phyloP scores from a whole-genome alignment of 2,329 filamentous ascomycete genomes.

The Botryotinia globosa region DNA sequence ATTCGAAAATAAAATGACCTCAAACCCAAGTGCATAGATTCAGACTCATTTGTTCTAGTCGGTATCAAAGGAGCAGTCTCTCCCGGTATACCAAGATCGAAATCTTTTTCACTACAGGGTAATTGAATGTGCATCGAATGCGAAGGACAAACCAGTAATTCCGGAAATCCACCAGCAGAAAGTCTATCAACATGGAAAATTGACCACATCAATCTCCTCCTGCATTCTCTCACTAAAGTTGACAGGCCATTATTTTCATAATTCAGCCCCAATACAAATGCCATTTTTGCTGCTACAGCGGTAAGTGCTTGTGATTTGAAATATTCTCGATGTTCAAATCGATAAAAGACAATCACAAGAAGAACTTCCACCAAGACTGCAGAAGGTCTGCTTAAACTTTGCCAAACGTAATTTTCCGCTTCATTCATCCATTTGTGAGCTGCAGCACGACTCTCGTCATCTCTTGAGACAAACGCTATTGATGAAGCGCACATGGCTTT shows the following conservation, averaged over 20 bases:
- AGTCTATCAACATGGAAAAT: conserved; percentile 20
- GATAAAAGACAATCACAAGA: conserved; percentile 20
- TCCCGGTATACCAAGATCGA: conserved; percentile 21
- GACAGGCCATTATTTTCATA: conserved; percentile 19
- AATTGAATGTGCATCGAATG: conserved; percentile 21
- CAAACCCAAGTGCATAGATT: conserved; percentile 19
- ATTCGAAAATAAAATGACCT: conserved; percentile 20
- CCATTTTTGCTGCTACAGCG: conserved; percentile 20
- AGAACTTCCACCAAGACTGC: conserved; percentile 12
- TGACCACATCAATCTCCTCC: conserved; percentile 18
- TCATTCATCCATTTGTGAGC: conserved; percentile 19
- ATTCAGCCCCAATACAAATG: conserved; percentile 16
- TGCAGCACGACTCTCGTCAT: conserved; percentile 14
- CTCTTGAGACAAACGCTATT: conserved; percentile 19
- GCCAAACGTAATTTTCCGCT: conserved; percentile 17
- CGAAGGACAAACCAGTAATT: conserved; percentile 19
- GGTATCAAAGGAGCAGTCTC: conserved; percentile 15
- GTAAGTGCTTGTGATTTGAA: conserved; percentile 19
- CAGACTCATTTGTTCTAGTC: conserved; percentile 6
- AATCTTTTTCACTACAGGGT: conserved; percentile 20
- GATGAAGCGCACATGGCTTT: conserved; percentile 19
- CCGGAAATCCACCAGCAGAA: conserved; percentile 17
- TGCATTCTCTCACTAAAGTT: conserved; percentile 18
- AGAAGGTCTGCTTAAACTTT: conserved; percentile 12
- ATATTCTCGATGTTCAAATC: conserved; percentile 16